Conservation (phyloP, 129 eudicot species). For the Lonicera japonica region DNA sequence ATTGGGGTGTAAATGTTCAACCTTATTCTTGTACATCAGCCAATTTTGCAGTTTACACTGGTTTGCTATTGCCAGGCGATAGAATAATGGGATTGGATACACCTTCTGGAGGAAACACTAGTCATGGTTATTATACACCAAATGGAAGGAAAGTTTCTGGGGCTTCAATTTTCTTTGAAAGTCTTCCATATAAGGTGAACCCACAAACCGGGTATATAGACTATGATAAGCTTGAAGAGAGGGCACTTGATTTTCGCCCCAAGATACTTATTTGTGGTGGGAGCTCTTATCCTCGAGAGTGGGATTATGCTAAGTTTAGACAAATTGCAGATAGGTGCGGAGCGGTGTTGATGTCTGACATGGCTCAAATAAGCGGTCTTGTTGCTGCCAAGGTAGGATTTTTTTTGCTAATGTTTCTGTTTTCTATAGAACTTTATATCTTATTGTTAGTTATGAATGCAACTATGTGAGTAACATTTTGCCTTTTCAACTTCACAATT, state of each 20-base stretch:
- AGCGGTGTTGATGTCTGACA: constrained; percentile 87
- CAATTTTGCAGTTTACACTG: constrained; percentile 92
- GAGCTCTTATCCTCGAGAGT: constrained; percentile 91
- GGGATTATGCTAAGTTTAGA: constrained; percentile 85
- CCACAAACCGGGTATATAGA: constrained; percentile 81
- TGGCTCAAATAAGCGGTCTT: constrained; percentile 98
- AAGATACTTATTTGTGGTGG: constrained; percentile 97
- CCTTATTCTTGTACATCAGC: constrained; percentile 94
- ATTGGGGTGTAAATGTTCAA: constrained; percentile 96
- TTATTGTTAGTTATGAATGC: not conserved
- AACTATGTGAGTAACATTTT: not conserved
- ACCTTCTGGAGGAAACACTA: constrained; percentile 83
- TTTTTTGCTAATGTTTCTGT: not conserved
- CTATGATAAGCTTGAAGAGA: constrained; percentile 87
- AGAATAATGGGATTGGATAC: constrained; percentile 95
- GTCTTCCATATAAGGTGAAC: constrained; percentile 81
- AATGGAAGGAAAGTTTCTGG: constrained; percentile 91
- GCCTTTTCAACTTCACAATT: not conserved
- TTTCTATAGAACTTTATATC: not conserved
- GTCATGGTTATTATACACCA: constrained; percentile 86
- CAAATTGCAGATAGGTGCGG: constrained; percentile 94
- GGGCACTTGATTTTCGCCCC: constrained; percentile 87
- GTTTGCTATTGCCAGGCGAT: constrained; percentile 76
- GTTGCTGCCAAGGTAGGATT: constrained; percentile 85
- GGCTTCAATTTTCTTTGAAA: constrained; percentile 91